These are phyloP conservation scores for Saturnispora zaruensis DNA, from an alignment of 805 yeast genomes.

Conservation along the genomic window DNA sequence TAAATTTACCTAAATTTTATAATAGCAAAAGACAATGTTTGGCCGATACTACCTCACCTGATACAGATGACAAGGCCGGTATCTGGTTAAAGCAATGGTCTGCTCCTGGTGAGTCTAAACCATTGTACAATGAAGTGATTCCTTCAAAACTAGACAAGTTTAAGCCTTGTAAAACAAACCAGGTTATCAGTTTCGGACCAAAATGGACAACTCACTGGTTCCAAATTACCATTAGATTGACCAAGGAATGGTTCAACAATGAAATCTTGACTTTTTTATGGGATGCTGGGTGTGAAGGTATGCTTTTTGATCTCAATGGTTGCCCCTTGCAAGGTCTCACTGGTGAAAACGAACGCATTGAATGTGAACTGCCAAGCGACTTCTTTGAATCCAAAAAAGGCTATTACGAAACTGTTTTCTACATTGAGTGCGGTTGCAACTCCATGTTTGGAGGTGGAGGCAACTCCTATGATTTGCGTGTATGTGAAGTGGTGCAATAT, in stretches of 20 bases:
- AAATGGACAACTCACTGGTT: slow-evolving; percentile 98
- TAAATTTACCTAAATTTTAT: slow-evolving; percentile 78
- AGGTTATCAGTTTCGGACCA: slow-evolving; percentile 64
- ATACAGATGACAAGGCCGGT: slow-evolving; percentile 25
- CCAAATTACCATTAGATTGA: slow-evolving; percentile 55
- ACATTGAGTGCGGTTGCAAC: slow-evolving; percentile 85
- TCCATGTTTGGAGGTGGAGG: slow-evolving; percentile 76
- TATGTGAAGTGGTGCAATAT: slow-evolving; percentile 76
- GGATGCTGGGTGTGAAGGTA: slow-evolving; percentile 83
- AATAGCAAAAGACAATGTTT: slow-evolving; percentile 42
- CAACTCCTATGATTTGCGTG: slow-evolving; percentile 53
- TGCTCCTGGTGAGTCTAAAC: slow-evolving; percentile 64
- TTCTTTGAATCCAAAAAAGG: slow-evolving; percentile 30
- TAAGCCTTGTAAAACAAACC: slow-evolving; percentile 57
- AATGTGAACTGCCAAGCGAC: slow-evolving; percentile 54
- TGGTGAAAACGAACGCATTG: slow-evolving; percentile 74
- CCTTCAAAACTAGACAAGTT: slow-evolving; percentile 39
- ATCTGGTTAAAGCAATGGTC: slow-evolving; percentile 59
- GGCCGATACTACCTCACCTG: slow-evolving; percentile 25
- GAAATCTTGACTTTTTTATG: slow-evolving; percentile 31
- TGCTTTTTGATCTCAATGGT: slow-evolving; percentile 62
- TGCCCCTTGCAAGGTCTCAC: slow-evolving; percentile 76
- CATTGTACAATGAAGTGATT: slow-evolving; percentile 52
- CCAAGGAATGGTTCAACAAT: slow-evolving; percentile 45
- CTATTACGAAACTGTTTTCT: slow-evolving; percentile 53